Base-by-base conservation (phyloP, 116 monocot species). In the Cymodocea nodosa region DNA sequence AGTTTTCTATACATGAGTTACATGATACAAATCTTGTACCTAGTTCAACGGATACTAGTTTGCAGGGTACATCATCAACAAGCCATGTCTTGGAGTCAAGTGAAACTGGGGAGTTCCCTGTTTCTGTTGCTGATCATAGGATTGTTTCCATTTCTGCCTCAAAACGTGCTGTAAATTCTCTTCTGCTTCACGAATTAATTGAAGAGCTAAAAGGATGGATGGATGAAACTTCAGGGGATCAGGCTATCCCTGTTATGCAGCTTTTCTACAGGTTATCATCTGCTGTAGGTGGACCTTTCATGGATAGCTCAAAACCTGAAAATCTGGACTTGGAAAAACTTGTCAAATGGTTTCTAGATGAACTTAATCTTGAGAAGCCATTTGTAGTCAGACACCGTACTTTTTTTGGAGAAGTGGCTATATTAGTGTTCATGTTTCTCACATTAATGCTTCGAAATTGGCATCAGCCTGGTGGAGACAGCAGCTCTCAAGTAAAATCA, bases 401-500 rank as follows among this genome's bases (percentile, higher is more conserved):
- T 10, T 72, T 70, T 62, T 89, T 89, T 80, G 89, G 97, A 17
- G 97, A 98, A 84, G 77, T 84, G 25, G 60, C 71, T 34, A 88
- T 98, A 66, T 82, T 98, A 63, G 86, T 92, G 52, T 91, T 92
- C 71, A 86, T 92, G 88, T 98, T 89, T 68, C 84, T 98, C 71
- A 98, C 89, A 18, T 79, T 98, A 37, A 92, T 98, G 97, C 89
- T 98, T 74, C 83, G 92, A 23, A 98, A 98, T 52, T 98, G 97
- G 97, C 88, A 98, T 73, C 97, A 86, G 58, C 97, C 97, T 79
- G 82, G 89, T 11, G 70, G 76, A 76, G 97, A 98, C 8, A 70
- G 68, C 8, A 70, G 66, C 63, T 82, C 88, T 68, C 80, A 80
- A 52, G 62, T 74, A 59, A 85, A 91, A 69, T 73, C 78, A 56